Base-by-base conservation (phyloP, 768 basidiomycete species). In the Calvatia gigantea region DNA sequence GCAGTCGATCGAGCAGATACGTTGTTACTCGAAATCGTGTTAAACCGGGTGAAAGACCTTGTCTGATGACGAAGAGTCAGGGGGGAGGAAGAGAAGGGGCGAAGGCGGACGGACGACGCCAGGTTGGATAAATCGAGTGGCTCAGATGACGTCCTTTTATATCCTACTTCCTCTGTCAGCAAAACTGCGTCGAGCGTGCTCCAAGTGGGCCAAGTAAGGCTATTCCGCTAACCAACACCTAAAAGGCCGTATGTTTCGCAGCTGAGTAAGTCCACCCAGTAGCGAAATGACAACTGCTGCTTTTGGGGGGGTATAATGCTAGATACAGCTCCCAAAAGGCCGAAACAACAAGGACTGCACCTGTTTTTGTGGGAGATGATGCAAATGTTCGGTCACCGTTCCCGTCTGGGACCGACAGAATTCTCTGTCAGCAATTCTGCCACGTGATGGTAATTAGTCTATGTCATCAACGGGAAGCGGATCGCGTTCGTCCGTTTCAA, bases 21-120 rank as follows among this genome's bases (percentile, higher is more conserved):
- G 7, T 32, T 21, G 21, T 47, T 25, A n/a, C 42, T n/a, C 59
- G 55, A 55, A 41, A 43, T 33, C n/a, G 14, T 58, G 48, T 15
- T 35, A 19, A 21, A 21, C 14, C 35, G 6, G 19, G 49, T 19
- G 15, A 52, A 39, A 32, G 31, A 29, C 14, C 42, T 44, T 32
- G 53, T 32, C 38, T 37, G 33, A 45, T 38, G 54, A 55, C 54
- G 31, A 54, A 45, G 46, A 21, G 57, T 57, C 21, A 38, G 42
- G 41, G 49, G 31, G 32, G 53, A n/a, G 33, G 55, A 50, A 31
- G 54, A 46, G 47, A 51, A 35, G 33, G 56, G 56, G 27, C 42
- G 47, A 44, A 50, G 51, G 35, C 59, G 38, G 54, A 54, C 51
- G 31, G 51, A 58, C 47, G 51, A 61, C 57, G 66, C 64, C 64